Evolutionary conservation across 192 early-diverging fungal species (phyloP), one percentile per base, ranked within the genome.

Genomic region (Backusella macrospora): DNA sequence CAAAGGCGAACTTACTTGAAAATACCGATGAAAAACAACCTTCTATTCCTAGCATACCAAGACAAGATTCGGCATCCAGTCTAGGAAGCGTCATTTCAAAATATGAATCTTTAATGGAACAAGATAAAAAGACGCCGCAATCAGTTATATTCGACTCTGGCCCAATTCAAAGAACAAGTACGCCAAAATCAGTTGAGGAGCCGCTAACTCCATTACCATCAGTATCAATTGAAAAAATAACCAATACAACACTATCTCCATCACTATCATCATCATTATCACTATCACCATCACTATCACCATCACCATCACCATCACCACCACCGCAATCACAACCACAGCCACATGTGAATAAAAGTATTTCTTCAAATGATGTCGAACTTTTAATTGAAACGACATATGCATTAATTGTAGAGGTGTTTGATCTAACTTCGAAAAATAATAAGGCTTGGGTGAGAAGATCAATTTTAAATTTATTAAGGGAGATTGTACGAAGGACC

Each of bases 311-410:
- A 34, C 29, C 29, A 2, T 34, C 10, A 12, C 52, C 10, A n/a
- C 10, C 3, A 34, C 29, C 29, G 2, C 29, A 34, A 34, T 2
- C 29, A 34, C 29, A 34, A 34, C 29, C 29, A 34, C 29, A 34
- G 26, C 5, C 38, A 10, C 8, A 42, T 6, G n/a, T 18, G 7
- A 59, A n/a, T 29, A 59, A 59, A 59, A 59, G 52, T 23, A 59
- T 71, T 18, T 43, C 47, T n/a, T 8, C 70, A 10, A 48, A 71
- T 38, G 70, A 71, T 71, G 70, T 73, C 8, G 79, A 80, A 29
- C 49, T 80, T 38, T 44, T 80, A 42, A 80, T 80, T 10, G 79
- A 80, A 63, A 80, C 79, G 1, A 73, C 79, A 4, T 80, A 73
- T 73, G 79, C 79, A 0, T 14, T 80, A 4, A 72, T 80, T 21